Evolutionary conservation across 805 yeast species (phyloP).

Genomic region (Lachancea waltii): DNA sequence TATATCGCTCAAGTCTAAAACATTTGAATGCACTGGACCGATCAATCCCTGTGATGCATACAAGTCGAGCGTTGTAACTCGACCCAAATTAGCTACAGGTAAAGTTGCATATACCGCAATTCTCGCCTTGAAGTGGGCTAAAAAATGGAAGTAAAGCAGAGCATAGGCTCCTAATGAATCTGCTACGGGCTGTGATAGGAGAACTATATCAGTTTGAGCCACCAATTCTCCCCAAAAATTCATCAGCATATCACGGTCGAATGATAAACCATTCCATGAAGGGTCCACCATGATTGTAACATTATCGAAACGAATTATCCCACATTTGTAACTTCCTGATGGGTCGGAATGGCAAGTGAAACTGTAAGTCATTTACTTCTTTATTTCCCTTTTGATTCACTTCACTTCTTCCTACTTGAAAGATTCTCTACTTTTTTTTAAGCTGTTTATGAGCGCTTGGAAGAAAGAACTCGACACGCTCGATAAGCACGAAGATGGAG

Average conservation of each 20-base stretch:
- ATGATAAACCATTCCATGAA: slow-evolving; percentile 57
- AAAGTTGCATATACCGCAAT: slow-evolving; percentile 81
- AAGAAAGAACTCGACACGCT: too few species aligned
- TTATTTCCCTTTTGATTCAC: too few species aligned
- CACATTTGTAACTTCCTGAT: slow-evolving; percentile 29
- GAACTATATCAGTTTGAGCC: slow-evolving; percentile 53
- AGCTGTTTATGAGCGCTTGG: not conserved
- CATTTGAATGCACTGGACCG: slow-evolving; percentile 59
- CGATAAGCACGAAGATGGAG: too few species aligned
- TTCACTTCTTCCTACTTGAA: too few species aligned
- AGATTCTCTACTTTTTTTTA: not conserved
- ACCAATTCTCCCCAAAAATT: slow-evolving; percentile 38
- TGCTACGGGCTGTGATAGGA: slow-evolving; percentile 82
- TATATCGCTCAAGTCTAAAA: slow-evolving; percentile 62
- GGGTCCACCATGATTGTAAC: slow-evolving; percentile 64
- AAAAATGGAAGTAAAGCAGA: slow-evolving; percentile 51
- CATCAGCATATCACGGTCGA: slow-evolving; percentile 29
- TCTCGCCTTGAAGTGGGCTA: slow-evolving; percentile 46
- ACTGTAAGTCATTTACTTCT: slow-evolving; percentile 10
- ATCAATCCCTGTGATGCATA: slow-evolving; percentile 67
- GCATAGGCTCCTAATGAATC: slow-evolving; percentile 78
- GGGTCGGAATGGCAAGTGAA: slow-evolving; percentile 9
- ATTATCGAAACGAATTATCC: slow-evolving; percentile 51
- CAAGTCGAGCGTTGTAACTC: slow-evolving; percentile 76
- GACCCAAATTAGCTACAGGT: slow-evolving; percentile 84